phyloP scores from a whole-genome alignment of 495 filamentous ascomycete species.

The Penicillium manginii region DNA sequence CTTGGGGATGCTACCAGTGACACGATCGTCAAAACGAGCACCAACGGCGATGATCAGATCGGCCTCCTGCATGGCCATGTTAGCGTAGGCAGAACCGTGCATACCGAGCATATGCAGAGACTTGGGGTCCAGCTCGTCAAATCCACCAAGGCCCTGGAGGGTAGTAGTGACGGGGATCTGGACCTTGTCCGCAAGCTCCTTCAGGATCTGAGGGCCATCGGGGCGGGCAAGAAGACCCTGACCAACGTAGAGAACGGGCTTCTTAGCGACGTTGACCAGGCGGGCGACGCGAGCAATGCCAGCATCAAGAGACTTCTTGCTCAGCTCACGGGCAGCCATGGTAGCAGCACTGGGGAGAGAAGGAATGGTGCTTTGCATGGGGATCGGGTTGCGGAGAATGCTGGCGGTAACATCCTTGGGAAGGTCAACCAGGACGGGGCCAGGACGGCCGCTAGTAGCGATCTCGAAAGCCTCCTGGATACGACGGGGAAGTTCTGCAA shows the following conservation, averaged over 20 bases:
- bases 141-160: conserved; percentile 66
- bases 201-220: conserved; percentile 57
- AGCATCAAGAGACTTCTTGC: conserved; percentile 48
- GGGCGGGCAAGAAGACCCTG: conserved; percentile 58
- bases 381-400: conserved; percentile 57
- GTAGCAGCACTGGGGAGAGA: conserved; percentile 61
- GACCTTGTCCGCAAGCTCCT: conserved; percentile 60
- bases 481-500: conserved; percentile 60
- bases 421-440: conserved; percentile 65
- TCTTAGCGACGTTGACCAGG: conserved; percentile 60
- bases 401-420: conserved; percentile 63
- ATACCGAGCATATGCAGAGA: conserved; percentile 68
- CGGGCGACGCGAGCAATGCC: conserved; percentile 56
- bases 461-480: conserved; percentile 69
- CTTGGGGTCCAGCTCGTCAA: conserved; percentile 62
- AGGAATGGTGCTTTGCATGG: conserved; percentile 58
- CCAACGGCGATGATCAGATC: conserved; percentile 66
- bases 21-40: conserved; percentile 68
- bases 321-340: conserved; percentile 55
- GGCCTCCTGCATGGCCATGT: conserved; percentile 68
- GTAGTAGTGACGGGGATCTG: conserved; percentile 66
- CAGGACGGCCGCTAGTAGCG: conserved; percentile 61
- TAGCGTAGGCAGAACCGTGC: conserved; percentile 68
- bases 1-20: conserved; percentile 54
- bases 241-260: conserved; percentile 65